Evolutionary conservation across 75 land plant genomes (phyloP), one percentile per base, ranked within the genome.

Genomic region (Pinus albicaulis): DNA sequence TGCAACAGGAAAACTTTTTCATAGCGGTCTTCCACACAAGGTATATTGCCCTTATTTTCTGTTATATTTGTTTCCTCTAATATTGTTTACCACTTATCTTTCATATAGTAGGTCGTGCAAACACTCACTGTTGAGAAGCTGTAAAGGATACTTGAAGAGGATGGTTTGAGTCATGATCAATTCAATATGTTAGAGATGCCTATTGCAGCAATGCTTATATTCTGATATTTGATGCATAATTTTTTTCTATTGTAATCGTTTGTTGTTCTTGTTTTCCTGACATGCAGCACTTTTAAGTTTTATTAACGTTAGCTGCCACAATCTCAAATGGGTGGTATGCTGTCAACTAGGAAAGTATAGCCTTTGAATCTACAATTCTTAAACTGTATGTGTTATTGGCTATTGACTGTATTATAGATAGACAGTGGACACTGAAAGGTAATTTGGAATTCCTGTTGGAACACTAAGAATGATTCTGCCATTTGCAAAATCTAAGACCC

Each of bases 11-110:
- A 95, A 93, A 78, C 94, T 95, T 76, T 95, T 95, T 75, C 98
- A 95, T 73, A 95, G 98, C 77, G 98, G 98, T 77, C 88, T 95
- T 74, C 82, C 96, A 64, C 93, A 95, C 82, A 88, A 93, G 92
- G 98, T 93, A 76, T 11, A 5, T 34, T 64, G n/a, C 34, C 48
- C 16, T 22, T 38, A 71, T 72, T 73, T 73, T 14, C 61, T 25
- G 17, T 24, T 19, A 61, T 3, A 73, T 55, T 15, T 22, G 28
- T 72, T 7, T 55, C 59, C 65, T 73, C 23, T 56, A 19, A 24
- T 13, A 26, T 60, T 61, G 24, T 17, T 61, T 44, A 1, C 8
- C 7, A 44, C 52, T 44, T 44, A 44, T 44, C 1, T 44, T 44
- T 44, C 17, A 66, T 7, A 41, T 38, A 28, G n/a, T 20, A 41